A percentile compares a stretch with the other conserved stretches of the same genome.
Evolutionary conservation across 495 filamentous ascomycete genomes (phyloP).

Genomic region (Aspergillus sclerotioniger): DNA sequence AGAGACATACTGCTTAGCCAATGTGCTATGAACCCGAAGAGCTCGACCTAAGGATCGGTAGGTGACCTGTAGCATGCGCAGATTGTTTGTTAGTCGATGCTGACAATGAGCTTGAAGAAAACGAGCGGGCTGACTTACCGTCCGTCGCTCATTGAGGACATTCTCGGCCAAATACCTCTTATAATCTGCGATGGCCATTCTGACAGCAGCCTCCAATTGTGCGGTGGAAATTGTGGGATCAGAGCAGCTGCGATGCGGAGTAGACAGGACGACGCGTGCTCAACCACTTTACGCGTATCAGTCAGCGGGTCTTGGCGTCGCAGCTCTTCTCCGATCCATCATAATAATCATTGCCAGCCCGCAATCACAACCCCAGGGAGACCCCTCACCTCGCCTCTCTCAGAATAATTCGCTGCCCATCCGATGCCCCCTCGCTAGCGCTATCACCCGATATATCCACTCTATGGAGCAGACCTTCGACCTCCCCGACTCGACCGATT

Average conservation of each 20-base stretch:
- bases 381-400: background rate
- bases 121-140: slow-evolving; percentile 49
- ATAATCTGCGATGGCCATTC: slow-evolving; percentile 58
- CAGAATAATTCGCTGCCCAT: background rate
- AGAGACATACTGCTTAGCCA: slow-evolving; percentile 70
- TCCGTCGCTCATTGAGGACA: slow-evolving; percentile 72
- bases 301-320: slow-evolving; percentile 47
- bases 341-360: background rate
- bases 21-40: slow-evolving; percentile 76
- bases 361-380: no score
- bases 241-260: slow-evolving; percentile 13
- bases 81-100: background rate
- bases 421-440: background rate
- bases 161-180: slow-evolving; percentile 69
- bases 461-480: slow-evolving; percentile 53
- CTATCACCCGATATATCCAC: background rate
- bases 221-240: background rate
- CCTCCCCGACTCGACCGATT: slow-evolving; percentile 88
- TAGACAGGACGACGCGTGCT: slow-evolving; percentile 35
- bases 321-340: background rate
- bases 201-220: slow-evolving; percentile 6
- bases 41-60: slow-evolving; percentile 79
- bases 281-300: slow-evolving; percentile 53
- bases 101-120: background rate
- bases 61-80: slow-evolving; percentile 58